Conservation (phyloP, 352 stramenopile genomes). For the Phytophthora kernoviae region DNA sequence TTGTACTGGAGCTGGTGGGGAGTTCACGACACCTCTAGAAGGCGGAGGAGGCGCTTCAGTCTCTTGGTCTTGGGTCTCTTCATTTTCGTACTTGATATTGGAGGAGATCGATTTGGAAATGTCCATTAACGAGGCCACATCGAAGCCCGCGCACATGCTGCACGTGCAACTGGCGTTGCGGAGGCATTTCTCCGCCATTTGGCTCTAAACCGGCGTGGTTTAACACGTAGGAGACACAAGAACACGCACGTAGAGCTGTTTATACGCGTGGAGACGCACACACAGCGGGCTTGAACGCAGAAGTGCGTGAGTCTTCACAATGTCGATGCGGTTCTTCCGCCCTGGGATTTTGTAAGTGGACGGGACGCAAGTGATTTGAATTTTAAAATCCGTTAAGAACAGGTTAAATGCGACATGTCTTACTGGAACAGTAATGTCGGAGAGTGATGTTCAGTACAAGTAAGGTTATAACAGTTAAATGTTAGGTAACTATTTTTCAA, state of each 20-base stretch:
- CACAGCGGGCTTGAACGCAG: background rate
- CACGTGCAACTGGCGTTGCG: constrained; percentile 90
- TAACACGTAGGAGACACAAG: background rate
- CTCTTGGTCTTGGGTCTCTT: constrained; percentile 30
- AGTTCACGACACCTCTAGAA: constrained; percentile 46
- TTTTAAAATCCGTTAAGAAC: too few relatives aligned
- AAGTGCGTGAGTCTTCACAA: background rate
- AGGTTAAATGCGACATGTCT: constrained; percentile 16
- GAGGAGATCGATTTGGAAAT: constrained; percentile 86
- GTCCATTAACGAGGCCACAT: constrained; percentile 74
- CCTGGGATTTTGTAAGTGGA: background rate
- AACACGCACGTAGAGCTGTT: background rate
- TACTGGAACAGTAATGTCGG: constrained; percentile 7
- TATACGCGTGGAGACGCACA: background rate
- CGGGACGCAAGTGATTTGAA: constrained; percentile 20
- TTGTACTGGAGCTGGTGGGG: constrained; percentile 36
- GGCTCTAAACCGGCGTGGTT: background rate
- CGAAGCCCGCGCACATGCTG: constrained; percentile 79
- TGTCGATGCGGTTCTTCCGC: background rate
- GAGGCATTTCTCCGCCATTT: constrained; percentile 82
- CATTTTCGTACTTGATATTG: constrained; percentile 73
- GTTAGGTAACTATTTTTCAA: constrained; percentile 1
- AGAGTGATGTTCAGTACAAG: constrained; percentile 23
- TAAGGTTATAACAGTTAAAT: background rate
- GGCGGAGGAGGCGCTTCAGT: constrained; percentile 30